Base-by-base conservation (phyloP, 2,329 filamentous ascomycete genomes). In the Pseudopyrenochaeta lycopersici region DNA sequence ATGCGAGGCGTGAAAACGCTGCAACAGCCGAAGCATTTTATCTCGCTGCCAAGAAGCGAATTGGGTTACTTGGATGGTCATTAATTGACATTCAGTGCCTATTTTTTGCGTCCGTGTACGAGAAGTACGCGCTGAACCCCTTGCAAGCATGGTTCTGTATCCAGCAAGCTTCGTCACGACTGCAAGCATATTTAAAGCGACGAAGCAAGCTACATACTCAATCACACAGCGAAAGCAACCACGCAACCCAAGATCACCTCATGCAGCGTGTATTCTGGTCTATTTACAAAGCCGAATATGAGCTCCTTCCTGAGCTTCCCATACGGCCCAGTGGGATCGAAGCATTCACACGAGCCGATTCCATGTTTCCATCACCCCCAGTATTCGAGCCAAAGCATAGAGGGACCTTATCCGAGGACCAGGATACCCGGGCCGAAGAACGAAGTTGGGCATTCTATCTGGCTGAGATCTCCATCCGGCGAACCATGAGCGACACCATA, bases 401-500 rank as follows among this genome's bases (percentile, higher is more conserved):
- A 15, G 5, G 21, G 4, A 10, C 14, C 4, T 44, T 38, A 10
- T 31, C 45, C 9, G 23, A 44, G 1, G 39, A 49, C 18, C 12
- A 38, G 30, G 21, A 41, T n/a, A 31, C n/a, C 4, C 15, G 40
- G 20, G 29, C 36, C 20, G 44, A 53, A 44, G 50, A 53, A 17
- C 27, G 45, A 20, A 53, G 50, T 27, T 53, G 50, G 51, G 48
- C 43, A 30, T 54, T 40, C 20, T 49, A 54, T 21, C 40, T 54
- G 5, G 46, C 52, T 10, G 43, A 46, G 30, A 44, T 31, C 30
- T 31, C 23, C 2, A 44, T 44, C 14, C 51, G 11, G 68, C 73
- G 41, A 63, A 66, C 18, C 54, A 74, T 40, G 14, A 40, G 38
- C 38, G 38, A 53, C 44, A 18, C 23, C 9, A 27, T 27, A 5